phyloP scores from a whole-genome alignment of 306 rosid species.

The Prunus padus region DNA sequence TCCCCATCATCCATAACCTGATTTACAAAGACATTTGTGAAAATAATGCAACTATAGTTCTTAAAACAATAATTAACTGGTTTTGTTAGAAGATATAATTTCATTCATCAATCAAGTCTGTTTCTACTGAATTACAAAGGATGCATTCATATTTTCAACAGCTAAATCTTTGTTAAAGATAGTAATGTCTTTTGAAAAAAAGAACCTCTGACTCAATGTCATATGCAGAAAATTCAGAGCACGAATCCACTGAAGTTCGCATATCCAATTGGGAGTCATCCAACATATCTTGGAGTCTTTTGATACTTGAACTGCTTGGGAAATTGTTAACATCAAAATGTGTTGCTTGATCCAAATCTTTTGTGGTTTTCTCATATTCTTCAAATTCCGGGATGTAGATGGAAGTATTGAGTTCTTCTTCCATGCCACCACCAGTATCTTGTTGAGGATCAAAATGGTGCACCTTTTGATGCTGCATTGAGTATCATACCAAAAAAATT shows the following conservation, averaged over 20 bases:
- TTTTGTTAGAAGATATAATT: too few species aligned
- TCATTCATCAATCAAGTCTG: too few species aligned
- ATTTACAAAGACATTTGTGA: too few species aligned
- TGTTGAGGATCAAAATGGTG: slow-evolving; percentile 42
- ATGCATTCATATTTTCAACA: neutral
- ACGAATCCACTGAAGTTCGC: slow-evolving; percentile 39
- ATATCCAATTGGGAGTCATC: slow-evolving; percentile 32
- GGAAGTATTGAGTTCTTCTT: slow-evolving; percentile 21
- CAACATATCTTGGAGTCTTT: slow-evolving; percentile 35
- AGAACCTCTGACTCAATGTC: slow-evolving; percentile 40
- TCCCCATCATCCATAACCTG: slow-evolving; percentile 1
- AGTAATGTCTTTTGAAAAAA: slow-evolving; percentile 8
- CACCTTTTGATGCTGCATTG: slow-evolving; percentile 53
- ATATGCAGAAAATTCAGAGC: slow-evolving; percentile 31
- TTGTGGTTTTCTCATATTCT: slow-evolving; percentile 26
- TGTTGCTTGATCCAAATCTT: slow-evolving; percentile 20
- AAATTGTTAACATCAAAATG: slow-evolving; percentile 21
- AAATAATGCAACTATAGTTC: too few species aligned
- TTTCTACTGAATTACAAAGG: too few species aligned
- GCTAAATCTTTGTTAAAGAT: neutral
- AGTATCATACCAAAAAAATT: slow-evolving; percentile 20
- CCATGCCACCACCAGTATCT: neutral
- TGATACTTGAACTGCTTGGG: slow-evolving; percentile 33
- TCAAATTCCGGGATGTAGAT: slow-evolving; percentile 30
- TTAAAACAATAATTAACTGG: too few species aligned